Conservation (phyloP, 345 rosid species). For the Diplotaxis tenuifolia region DNA sequence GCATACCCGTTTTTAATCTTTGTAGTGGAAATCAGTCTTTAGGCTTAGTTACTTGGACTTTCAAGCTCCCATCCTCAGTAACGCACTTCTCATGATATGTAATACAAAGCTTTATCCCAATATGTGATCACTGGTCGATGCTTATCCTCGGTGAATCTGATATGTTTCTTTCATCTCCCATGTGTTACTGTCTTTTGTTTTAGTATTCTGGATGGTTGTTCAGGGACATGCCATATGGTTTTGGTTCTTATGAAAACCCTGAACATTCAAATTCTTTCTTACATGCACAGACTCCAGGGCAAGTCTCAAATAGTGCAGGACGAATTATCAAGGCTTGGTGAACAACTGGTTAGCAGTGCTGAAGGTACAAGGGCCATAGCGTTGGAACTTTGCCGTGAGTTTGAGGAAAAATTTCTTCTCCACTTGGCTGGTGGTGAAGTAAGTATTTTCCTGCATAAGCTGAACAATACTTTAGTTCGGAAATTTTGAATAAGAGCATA, state of each 20-base stretch:
- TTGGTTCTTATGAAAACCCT: conserved; percentile 15
- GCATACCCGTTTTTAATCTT: conserved; percentile 3
- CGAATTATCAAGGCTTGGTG: conserved; percentile 87
- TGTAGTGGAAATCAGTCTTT: conserved; percentile 15
- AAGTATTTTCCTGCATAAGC: conserved; percentile 39
- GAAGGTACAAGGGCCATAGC: conserved; percentile 98
- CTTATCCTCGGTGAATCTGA: conserved; percentile 1
- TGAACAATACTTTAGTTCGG: conserved; percentile 1
- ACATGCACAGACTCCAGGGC: conserved; percentile 84
- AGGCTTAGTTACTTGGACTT: conserved; percentile 23
- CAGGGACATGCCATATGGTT: conserved; percentile 3
- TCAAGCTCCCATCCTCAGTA: neutral
- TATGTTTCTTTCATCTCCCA: conserved; percentile 20
- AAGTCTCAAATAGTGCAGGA: conserved; percentile 86
- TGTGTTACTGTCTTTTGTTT: conserved; percentile 7
- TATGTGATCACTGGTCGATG: conserved; percentile 2
- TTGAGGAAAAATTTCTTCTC: conserved; percentile 93
- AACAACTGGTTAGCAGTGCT: conserved; percentile 70
- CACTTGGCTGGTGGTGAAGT: conserved; percentile 94
- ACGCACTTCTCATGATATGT: conserved; percentile 15
- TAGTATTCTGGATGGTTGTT: conserved; percentile 18
- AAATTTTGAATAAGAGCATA: neutral
- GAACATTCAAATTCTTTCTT: conserved; percentile 63
- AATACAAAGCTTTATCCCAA: conserved; percentile 2
- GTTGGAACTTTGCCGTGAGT: conserved; percentile 98